These are phyloP conservation scores for Podospora tetraspora DNA, from an alignment of 495 filamentous ascomycete genomes.

Conservation along the genomic window DNA sequence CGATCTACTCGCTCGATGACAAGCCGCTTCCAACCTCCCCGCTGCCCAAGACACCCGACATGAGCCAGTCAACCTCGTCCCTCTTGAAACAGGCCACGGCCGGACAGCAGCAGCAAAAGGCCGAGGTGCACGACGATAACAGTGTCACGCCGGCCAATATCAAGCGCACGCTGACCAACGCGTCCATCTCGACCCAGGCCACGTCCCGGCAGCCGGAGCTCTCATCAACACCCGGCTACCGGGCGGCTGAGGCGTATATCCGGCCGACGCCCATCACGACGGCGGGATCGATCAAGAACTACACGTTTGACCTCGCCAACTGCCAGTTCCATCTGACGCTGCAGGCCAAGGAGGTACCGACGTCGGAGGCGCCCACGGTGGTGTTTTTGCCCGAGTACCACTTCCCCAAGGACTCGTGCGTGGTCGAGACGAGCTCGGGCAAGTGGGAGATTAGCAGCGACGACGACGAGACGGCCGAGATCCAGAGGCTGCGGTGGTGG, in stretches of 20 bases:
- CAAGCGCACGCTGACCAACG: conserved; percentile 62
- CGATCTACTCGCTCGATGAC: conserved; percentile 82
- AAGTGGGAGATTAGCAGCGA: conserved; percentile 80
- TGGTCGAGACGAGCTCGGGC: conserved; percentile 71
- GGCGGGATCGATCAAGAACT: conserved; percentile 59
- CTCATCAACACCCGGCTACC: conserved; percentile 61
- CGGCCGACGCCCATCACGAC: conserved; percentile 76
- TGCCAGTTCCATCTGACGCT: conserved; percentile 68
- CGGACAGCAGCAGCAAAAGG: conserved; percentile 19
- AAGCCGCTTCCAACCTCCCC: conserved; percentile 55
- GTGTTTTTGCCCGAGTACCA: conserved; percentile 90
- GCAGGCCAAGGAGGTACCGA: conserved; percentile 45
- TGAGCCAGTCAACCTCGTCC: conserved; percentile 33
- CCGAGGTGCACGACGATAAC: conserved; percentile 48
- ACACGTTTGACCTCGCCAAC: conserved; percentile 73
- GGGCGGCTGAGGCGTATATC: conserved; percentile 87
- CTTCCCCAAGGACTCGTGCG: conserved; percentile 68
- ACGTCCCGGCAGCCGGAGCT: conserved; percentile 49
- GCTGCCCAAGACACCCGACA: conserved; percentile 35
- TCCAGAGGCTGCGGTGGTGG: conserved; percentile 84
- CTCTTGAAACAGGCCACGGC: conserved; percentile 25
- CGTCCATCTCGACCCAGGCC: conserved; percentile 60
- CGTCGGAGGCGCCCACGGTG: conserved; percentile 65
- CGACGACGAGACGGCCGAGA: conserved; percentile 57
- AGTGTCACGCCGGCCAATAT: conserved; percentile 65